These are phyloP conservation scores for Centaurea solstitialis DNA, from an alignment of 129 eudicot genomes.

Conservation along the genomic window DNA sequence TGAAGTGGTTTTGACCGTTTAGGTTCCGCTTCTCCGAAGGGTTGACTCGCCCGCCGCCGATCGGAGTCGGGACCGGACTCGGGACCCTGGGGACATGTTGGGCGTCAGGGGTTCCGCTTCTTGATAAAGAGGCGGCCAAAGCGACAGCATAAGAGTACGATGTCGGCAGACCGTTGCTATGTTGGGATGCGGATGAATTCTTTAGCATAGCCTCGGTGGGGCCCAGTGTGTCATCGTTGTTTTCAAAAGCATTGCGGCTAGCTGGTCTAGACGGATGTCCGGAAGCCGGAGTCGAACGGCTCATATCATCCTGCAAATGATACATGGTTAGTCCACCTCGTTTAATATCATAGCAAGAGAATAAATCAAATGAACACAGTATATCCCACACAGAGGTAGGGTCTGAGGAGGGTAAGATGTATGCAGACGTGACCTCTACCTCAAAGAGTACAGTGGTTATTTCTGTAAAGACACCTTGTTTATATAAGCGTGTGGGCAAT, in stretches of 20 bases:
- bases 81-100: slow-evolving; percentile 88
- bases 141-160: slow-evolving; percentile 94
- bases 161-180: slow-evolving; percentile 51
- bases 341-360: background rate
- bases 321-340: background rate
- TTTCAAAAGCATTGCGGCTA: slow-evolving; percentile 86
- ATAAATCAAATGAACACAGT: no score
- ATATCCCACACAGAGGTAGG: no score
- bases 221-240: slow-evolving; percentile 43
- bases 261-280: slow-evolving; percentile 95
- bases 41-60: slow-evolving; percentile 64
- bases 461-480: background rate
- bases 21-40: slow-evolving; percentile 50
- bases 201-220: slow-evolving; percentile 56
- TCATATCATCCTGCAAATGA: slow-evolving; percentile 69
- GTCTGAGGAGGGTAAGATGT: no score
- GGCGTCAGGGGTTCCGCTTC: slow-evolving; percentile 97
- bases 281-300: slow-evolving; percentile 63
- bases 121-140: slow-evolving; percentile 84
- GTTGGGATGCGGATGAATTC: slow-evolving; percentile 44
- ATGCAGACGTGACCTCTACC: no score
- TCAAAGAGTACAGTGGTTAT: background rate
- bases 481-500: background rate
- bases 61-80: slow-evolving; percentile 88
- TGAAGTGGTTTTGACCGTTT: slow-evolving; percentile 53